phyloP scores from a whole-genome alignment of 179 eudicot species.

The Gypsophila paniculata region DNA sequence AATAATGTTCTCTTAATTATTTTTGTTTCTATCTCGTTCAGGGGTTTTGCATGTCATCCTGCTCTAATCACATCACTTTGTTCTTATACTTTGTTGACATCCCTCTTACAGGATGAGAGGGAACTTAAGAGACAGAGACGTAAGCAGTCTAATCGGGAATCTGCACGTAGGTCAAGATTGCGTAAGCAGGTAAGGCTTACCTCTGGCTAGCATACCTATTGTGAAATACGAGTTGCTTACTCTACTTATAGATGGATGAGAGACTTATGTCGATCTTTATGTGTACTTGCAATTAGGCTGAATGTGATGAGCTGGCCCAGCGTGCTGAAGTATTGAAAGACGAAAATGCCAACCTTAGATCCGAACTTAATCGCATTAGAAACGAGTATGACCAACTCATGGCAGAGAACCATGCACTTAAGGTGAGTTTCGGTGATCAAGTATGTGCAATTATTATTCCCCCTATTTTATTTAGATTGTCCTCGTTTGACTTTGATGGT shows the following conservation, averaged over 20 bases:
- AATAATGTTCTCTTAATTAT: neutral
- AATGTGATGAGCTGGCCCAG: conserved; percentile 90
- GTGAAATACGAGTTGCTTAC: neutral
- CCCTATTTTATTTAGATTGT: neutral
- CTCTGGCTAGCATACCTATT: neutral
- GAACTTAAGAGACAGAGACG: conserved; percentile 89
- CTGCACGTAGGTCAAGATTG: conserved; percentile 93
- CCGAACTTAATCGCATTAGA: conserved; percentile 66
- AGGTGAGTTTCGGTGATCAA: conserved; percentile 39
- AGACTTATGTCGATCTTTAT: neutral
- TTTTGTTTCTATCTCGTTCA: neutral
- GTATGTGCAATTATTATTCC: neutral
- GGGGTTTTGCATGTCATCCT: neutral
- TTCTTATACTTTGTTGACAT: neutral
- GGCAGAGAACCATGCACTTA: conserved; percentile 66
- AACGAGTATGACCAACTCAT: conserved; percentile 69
- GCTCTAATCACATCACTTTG: neutral
- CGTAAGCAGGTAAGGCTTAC: conserved; percentile 70
- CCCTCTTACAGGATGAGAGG: conserved; percentile 71
- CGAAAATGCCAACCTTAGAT: conserved; percentile 77
- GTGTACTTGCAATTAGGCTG: conserved; percentile 49
- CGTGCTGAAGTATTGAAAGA: conserved; percentile 79
- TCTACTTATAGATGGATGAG: neutral
- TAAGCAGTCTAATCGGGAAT: conserved; percentile 95
- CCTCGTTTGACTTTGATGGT: neutral